Conservation (phyloP, 2,329 filamentous ascomycete species). For the Dactylonectria estremocensis region DNA sequence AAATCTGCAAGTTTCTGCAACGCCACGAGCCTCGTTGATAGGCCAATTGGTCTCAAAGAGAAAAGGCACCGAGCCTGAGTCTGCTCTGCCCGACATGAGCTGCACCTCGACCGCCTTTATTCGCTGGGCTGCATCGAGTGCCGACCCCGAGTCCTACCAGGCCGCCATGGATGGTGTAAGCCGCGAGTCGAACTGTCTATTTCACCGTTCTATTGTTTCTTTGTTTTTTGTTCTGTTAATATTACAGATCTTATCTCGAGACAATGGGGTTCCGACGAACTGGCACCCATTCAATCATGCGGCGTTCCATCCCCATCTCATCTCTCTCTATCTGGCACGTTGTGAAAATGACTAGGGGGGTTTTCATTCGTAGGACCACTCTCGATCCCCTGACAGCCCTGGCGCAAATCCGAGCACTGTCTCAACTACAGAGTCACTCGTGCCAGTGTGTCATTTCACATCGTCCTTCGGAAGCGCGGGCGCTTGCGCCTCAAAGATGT, state of each 20-base stretch:
- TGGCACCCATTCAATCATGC: background rate
- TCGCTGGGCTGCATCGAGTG: constrained; percentile 28
- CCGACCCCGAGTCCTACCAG: background rate
- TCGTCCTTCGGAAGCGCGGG: constrained; percentile 17
- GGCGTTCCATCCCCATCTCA: background rate
- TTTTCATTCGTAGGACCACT: background rate
- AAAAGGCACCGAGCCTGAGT: constrained; percentile 25
- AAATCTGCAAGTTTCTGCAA: constrained; percentile 16
- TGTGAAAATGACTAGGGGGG: background rate
- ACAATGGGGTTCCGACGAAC: constrained; percentile 10
- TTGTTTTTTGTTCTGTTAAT: background rate
- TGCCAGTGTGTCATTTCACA: background rate
- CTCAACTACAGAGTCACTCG: constrained; percentile 15
- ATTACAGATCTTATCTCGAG: background rate
- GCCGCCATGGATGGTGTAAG: constrained; percentile 18
- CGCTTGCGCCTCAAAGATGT: constrained; percentile 18
- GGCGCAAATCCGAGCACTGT: constrained; percentile 14
- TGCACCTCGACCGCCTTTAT: constrained; percentile 36
- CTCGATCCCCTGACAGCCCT: background rate
- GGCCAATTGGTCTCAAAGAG: constrained; percentile 34
- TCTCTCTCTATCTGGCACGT: background rate
- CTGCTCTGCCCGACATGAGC: constrained; percentile 28
- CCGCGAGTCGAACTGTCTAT: constrained; percentile 5
- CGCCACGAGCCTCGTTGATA: constrained; percentile 36
- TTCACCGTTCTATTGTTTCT: background rate